These are phyloP conservation scores for Scheffersomyces titani DNA, from an alignment of 1,139 yeast species.

Conservation along the genomic window DNA sequence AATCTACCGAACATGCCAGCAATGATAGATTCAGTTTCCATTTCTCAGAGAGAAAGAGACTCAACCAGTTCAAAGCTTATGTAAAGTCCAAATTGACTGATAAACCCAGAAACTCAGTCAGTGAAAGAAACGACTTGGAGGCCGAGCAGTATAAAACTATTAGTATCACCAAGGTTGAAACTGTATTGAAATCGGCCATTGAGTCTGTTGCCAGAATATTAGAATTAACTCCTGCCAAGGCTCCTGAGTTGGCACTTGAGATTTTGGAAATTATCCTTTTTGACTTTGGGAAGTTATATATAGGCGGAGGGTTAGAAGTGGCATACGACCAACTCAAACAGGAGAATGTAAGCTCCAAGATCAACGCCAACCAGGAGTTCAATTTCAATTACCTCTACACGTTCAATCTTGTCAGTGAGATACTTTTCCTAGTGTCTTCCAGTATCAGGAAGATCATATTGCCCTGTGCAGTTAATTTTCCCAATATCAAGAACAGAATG, in stretches of 20 bases:
- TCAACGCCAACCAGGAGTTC: slow-evolving; percentile 23
- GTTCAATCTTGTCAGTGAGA: slow-evolving; percentile 60
- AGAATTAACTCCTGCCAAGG: slow-evolving; percentile 67
- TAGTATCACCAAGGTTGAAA: slow-evolving; percentile 55
- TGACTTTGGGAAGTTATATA: slow-evolving; percentile 72
- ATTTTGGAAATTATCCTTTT: slow-evolving; percentile 66
- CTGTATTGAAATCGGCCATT: slow-evolving; percentile 67
- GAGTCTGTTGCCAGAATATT: slow-evolving; percentile 80
- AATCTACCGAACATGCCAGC: slow-evolving; percentile 11
- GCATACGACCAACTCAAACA: slow-evolving; percentile 49
- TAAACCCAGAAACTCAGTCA: slow-evolving; percentile 22
- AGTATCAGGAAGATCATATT: slow-evolving; percentile 70
- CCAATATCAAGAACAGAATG: slow-evolving; percentile 63
- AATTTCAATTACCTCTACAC: slow-evolving; percentile 51
- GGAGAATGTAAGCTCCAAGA: slow-evolving; percentile 26
- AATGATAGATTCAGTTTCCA: slow-evolving; percentile 34
- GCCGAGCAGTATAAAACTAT: slow-evolving; percentile 33
- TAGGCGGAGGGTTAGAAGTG: slow-evolving; percentile 75
- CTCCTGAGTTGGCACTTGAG: slow-evolving; percentile 66
- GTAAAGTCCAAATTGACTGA: slow-evolving; percentile 39
- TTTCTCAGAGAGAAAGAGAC: slow-evolving; percentile 41
- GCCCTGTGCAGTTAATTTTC: slow-evolving; percentile 68
- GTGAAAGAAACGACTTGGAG: slow-evolving; percentile 20
- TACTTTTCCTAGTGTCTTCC: slow-evolving; percentile 67
- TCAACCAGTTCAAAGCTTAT: slow-evolving; percentile 42